A percentile compares a stretch with the other conserved stretches of the same genome.
These are phyloP conservation scores for Emericellopsis terricola DNA, from an alignment of 495 filamentous ascomycete species.

Conservation along the genomic window DNA sequence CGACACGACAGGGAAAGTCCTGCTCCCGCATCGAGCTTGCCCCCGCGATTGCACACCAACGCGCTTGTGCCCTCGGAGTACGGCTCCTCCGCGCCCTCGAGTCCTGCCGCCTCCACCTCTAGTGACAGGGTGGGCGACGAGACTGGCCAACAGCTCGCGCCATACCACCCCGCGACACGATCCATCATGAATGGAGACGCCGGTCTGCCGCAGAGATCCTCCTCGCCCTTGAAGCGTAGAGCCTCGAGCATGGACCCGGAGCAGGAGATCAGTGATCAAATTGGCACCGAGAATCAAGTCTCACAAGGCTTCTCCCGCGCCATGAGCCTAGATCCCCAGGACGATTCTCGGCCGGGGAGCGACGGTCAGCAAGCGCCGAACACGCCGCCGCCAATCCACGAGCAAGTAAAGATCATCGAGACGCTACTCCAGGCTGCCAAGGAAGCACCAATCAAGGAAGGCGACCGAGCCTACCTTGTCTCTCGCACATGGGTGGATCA, in stretches of 20 bases:
- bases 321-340: constrained; percentile 5
- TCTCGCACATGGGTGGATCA: constrained; percentile 62
- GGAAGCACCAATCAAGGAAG: constrained; percentile 37
- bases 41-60: constrained; percentile 27
- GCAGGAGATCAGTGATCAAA: constrained; percentile 9
- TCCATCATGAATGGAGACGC: constrained; percentile 35
- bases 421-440: constrained; percentile 38
- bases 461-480: constrained; percentile 59
- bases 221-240: constrained; percentile 34
- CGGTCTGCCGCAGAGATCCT: constrained; percentile 30
- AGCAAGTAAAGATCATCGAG: constrained; percentile 56
- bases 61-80: constrained; percentile 27
- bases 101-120: constrained; percentile 47
- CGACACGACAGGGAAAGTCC: constrained; percentile 34
- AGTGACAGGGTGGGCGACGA: constrained; percentile 39
- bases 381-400: constrained; percentile 44
- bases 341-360: constrained; percentile 3
- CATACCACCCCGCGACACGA: constrained; percentile 21
- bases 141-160: constrained; percentile 6
- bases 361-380: not conserved
- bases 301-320: constrained; percentile 6
- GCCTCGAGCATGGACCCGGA: constrained; percentile 36
- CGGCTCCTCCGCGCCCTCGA: constrained; percentile 39
- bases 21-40: constrained; percentile 23
- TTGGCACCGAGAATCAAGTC: constrained; percentile 31